Base-by-base conservation (phyloP, 2,329 filamentous ascomycete species). In the Paraphaeosphaeria sporulosa region DNA sequence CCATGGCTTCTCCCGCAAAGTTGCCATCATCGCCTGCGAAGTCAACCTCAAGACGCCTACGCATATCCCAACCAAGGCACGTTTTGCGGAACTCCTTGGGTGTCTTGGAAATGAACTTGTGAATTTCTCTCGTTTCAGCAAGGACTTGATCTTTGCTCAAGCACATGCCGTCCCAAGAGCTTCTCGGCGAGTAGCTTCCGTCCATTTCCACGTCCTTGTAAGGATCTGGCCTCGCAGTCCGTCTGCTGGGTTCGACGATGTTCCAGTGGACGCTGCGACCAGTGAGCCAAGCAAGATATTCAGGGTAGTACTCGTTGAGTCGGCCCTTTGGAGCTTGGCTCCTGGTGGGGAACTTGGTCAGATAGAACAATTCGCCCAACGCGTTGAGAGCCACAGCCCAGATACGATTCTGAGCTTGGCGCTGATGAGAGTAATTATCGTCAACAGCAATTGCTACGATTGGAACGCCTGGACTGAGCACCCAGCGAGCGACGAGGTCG, bases 351-450 rank as follows among this genome's bases (percentile, higher is more conserved):
- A 89, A 83, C 51, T 92, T 88, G 1, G 86, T 90, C 1, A 98
- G 82, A 68, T 94, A 97, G 76, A 90, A 98, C 0, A 97, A 82
- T 76, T 99, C 95, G 1, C 95, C 95, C 9, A 99, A 82, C 0
- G 95, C 94, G 74, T 99, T 99, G 55, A 99, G 79, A n/a, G 88
- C 92, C 44, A 94, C 90, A n/a, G 92, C 93, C 93, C 93, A 98
- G 13, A 95, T 86, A 30, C 94, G 89, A 13, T 87, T 86, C 52
- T 89, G 82, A 4, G 85, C 81, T 72, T 89, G 89, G 32, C 94
- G 89, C 67, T 88, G 89, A 27, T 84, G 77, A 51, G 85, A 94
- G 76, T 93, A 95, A 55, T 87, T 87, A 30, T 97, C 93, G 70
- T 99, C 95, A 7, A 97, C 86, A 47, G 87, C 87, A 61, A 99